phyloP scores from a whole-genome alignment of 1,284 basidiomycete genomes.

The Neolentinus lepideus region DNA sequence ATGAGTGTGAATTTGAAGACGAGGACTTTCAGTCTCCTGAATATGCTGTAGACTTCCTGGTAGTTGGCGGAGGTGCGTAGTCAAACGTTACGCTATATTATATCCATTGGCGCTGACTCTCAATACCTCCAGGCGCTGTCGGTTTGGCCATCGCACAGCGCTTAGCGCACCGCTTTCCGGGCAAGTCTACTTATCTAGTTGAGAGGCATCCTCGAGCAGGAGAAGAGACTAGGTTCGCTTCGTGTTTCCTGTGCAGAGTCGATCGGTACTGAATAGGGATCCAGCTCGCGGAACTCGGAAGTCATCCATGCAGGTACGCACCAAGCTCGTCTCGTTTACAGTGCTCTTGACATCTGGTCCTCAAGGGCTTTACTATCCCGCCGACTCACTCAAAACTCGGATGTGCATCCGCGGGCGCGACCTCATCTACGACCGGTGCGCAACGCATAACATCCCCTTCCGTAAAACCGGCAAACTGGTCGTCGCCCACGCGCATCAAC shows the following conservation, averaged over 20 bases:
- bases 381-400: slow-evolving; percentile 78
- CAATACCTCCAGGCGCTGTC: slow-evolving; percentile 55
- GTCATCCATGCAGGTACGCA: slow-evolving; percentile 83
- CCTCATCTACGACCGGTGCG: slow-evolving; percentile 79
- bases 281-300: slow-evolving; percentile 89
- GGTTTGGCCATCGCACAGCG: slow-evolving; percentile 84
- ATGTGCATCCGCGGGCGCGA: slow-evolving; percentile 86
- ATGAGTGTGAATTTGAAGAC: too few relatives aligned
- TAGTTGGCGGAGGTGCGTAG: slow-evolving; percentile 81
- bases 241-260: too few relatives aligned
- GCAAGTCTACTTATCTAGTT: slow-evolving; percentile 77
- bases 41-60: slow-evolving; percentile 76
- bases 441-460: slow-evolving; percentile 57
- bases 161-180: slow-evolving; percentile 60
- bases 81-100: neutral
- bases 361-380: slow-evolving; percentile 79
- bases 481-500: slow-evolving; percentile 65
- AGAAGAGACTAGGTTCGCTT: slow-evolving; percentile 73
- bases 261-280: neutral
- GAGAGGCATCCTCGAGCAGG: slow-evolving; percentile 74
- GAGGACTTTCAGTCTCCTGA: slow-evolving; percentile 54
- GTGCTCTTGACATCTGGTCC: neutral
- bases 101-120: neutral
- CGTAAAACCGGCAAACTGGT: slow-evolving; percentile 85
- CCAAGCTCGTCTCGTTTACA: slow-evolving; percentile 5